Evolutionary conservation across 2,329 filamentous ascomycete species (phyloP).

Genomic region (Paecilomyces variotii): DNA sequence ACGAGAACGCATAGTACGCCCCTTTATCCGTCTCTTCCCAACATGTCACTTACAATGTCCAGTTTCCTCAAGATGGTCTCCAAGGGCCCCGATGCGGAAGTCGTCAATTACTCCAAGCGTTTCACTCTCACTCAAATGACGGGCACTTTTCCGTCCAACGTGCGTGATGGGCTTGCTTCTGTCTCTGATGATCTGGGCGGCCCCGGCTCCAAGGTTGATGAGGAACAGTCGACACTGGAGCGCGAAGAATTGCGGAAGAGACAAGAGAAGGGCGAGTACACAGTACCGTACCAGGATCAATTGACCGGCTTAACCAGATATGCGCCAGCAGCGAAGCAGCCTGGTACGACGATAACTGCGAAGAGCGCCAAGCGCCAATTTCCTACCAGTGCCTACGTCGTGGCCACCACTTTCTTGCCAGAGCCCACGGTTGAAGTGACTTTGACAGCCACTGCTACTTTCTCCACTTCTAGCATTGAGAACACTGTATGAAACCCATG

Average conservation of each 20-base stretch:
- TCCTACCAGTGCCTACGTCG: conserved; percentile 47
- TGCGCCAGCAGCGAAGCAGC: conserved; percentile 54
- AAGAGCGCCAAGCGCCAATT: conserved; percentile 43
- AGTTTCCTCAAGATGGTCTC: conserved; percentile 56
- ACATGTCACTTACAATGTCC: not conserved
- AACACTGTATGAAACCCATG: conserved; percentile 46
- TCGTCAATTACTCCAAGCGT: conserved; percentile 54
- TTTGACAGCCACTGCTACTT: conserved; percentile 43
- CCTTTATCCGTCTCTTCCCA: not conserved
- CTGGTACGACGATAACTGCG: conserved; percentile 51
- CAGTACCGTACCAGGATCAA: conserved; percentile 48
- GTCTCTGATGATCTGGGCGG: conserved; percentile 19
- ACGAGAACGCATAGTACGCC: conserved; percentile 50
- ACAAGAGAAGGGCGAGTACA: conserved; percentile 22
- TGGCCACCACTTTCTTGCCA: conserved; percentile 46
- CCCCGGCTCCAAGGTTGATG: conserved; percentile 6
- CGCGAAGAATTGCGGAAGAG: conserved; percentile 22
- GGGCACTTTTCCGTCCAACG: conserved; percentile 44
- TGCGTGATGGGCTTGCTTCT: conserved; percentile 14
- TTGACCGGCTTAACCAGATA: conserved; percentile 48
- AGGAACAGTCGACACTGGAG: conserved; percentile 11
- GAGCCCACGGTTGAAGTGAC: conserved; percentile 43
- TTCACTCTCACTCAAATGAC: conserved; percentile 61
- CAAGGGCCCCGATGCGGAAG: conserved; percentile 44
- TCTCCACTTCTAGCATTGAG: conserved; percentile 44